Conservation (phyloP, 2,329 filamentous ascomycete genomes). For the Pseudofabraea citricarpa region DNA sequence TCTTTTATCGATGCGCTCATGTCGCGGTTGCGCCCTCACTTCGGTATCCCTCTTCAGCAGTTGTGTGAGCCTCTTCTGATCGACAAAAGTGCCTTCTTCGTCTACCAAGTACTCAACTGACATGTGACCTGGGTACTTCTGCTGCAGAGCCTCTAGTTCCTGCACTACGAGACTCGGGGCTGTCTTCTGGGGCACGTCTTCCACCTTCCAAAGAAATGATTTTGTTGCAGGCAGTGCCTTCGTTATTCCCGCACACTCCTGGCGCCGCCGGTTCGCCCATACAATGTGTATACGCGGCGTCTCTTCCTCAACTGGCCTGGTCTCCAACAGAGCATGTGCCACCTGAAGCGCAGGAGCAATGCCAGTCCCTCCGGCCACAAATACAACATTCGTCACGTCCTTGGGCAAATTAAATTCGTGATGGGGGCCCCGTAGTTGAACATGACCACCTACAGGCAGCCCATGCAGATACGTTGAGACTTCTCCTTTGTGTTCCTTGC, state of each 20-base stretch:
- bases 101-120: conserved; percentile 76
- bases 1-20: conserved; percentile 35
- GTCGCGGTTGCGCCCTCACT: conserved; percentile 20
- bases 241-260: conserved; percentile 59
- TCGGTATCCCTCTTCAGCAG: conserved; percentile 19
- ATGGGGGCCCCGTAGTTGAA: conserved; percentile 78
- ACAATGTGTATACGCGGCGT: conserved; percentile 61
- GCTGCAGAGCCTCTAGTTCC: conserved; percentile 60
- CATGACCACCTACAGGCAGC: conserved; percentile 53
- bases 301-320: conserved; percentile 24
- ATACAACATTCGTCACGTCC: conserved; percentile 57
- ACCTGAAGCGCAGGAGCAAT: conserved; percentile 86
- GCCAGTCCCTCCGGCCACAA: conserved; percentile 88
- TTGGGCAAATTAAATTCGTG: conserved; percentile 59
- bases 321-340: conserved; percentile 55
- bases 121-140: conserved; percentile 49
- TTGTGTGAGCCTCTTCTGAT: conserved; percentile 41
- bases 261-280: conserved; percentile 70
- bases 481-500: conserved; percentile 75
- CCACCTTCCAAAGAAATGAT: neutral
- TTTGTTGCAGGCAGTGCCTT: conserved; percentile 37
- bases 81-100: conserved; percentile 67
- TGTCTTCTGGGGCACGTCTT: conserved; percentile 14
- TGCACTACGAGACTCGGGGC: conserved; percentile 47
- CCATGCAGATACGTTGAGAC: conserved; percentile 76